Evolutionary conservation across 1,284 basidiomycete genomes (phyloP), one percentile per base, ranked within the genome.

Genomic region (Ganoderma sinense): DNA sequence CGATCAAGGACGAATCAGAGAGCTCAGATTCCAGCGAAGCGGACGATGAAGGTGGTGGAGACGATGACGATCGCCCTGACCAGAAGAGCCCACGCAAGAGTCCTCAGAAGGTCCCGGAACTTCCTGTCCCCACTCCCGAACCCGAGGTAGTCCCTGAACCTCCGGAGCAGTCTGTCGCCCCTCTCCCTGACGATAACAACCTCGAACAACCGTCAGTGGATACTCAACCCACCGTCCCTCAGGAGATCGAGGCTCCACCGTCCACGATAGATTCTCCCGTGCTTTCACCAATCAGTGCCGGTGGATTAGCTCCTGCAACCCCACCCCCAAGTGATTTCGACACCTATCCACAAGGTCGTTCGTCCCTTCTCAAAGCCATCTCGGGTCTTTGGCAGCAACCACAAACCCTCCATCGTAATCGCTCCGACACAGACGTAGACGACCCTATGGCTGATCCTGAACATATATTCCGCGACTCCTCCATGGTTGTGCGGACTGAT

Each of bases 401-500:
- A 6, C 89, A 85, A 36, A 69, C 81, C 14, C 82, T 83, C 14
- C 79, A 80, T 62, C 85, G 84, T 11, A 71, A 69, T 69, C 86
- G 87, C 31, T 76, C 83, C 64, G 85, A 88, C 23, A 76, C 87
- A 36, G 91, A 92, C 69, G 79, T 73, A 14, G 91, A 93, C 36
- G 92, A 94, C 75, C 86, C 87, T 4, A 86, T 90, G 80, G 86
- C 87, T 67, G 91, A 94, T 77, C 91, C 91, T 4, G 96, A 97
- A 76, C 96, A 98, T 78, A 93, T 99, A 63, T 99, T 99, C 81
- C 89, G 95, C 39, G 97, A 99, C 78, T 97, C 96, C 18, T 92
- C 93, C 1, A 97, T 99, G 87, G 92, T 99, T 62, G 94, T 99
- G 33, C 90, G 98, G 29, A 97, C 97, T 62, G 97, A 99, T 79